Evolutionary conservation across 257 asterid genomes (phyloP).

Genomic region (Solanum arcanum): DNA sequence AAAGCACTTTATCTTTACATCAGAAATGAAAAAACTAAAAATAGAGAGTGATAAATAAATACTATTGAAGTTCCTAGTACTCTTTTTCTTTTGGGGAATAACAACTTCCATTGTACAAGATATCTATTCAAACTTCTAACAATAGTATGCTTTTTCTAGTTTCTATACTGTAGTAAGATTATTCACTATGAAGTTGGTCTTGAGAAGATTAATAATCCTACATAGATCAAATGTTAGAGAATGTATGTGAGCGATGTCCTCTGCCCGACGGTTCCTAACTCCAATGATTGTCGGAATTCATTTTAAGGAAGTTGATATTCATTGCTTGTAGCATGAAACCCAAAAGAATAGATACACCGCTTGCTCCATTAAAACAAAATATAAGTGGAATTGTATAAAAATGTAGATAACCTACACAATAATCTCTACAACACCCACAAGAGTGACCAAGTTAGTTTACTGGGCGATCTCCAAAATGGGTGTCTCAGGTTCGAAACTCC

Average conservation of each 20-base stretch:
- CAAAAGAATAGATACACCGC: background rate
- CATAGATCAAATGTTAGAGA: background rate
- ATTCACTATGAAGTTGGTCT: background rate
- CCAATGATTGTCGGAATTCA: background rate
- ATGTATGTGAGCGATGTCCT: background rate
- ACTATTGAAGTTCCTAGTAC: background rate
- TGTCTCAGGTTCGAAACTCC: no score
- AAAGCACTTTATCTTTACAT: no score
- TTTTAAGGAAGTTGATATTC: background rate
- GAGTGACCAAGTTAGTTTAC: no score
- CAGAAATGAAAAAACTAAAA: no score
- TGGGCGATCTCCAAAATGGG: no score
- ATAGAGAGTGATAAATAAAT: background rate
- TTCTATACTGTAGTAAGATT: background rate
- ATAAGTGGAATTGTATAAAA: no score
- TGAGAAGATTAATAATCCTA: background rate
- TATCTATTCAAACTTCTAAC: background rate
- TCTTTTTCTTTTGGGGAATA: no score
- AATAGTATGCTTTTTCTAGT: background rate
- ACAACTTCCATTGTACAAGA: no score
- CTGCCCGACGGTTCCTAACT: background rate
- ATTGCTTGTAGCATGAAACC: background rate
- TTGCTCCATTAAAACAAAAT: no score
- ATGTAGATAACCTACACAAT: background rate
- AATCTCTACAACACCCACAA: no score